Percentiles rank a stretch among this genome's conserved stretches.
Evolutionary conservation across 371 early-diverging fungal genomes (phyloP).

Genomic region (Mucor saturninus): DNA sequence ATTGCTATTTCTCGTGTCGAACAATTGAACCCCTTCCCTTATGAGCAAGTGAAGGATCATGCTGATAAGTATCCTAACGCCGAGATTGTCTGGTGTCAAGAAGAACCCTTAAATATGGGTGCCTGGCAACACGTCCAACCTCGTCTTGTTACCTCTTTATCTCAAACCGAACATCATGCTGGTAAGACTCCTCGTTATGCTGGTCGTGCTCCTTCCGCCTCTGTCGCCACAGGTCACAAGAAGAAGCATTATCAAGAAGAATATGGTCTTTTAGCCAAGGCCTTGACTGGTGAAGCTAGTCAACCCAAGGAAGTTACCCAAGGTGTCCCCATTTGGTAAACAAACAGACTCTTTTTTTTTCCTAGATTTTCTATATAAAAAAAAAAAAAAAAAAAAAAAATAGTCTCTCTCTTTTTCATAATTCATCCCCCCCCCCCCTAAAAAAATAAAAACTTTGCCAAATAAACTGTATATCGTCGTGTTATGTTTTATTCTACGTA

Average conservation of each 20-base stretch:
- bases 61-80: slow-evolving; percentile 91
- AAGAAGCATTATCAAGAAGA: slow-evolving; percentile 96
- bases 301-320: slow-evolving; percentile 69
- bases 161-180: slow-evolving; percentile 71
- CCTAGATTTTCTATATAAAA: neutral
- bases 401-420: neutral
- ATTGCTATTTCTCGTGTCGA: slow-evolving; percentile 95
- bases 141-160: slow-evolving; percentile 83
- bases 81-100: slow-evolving; percentile 93
- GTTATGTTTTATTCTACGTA: neutral
- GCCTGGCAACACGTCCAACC: slow-evolving; percentile 87
- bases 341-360: neutral
- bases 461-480: slow-evolving; percentile 1
- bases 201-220: slow-evolving; percentile 91
- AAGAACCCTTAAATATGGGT: slow-evolving; percentile 95
- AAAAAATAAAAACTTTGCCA: neutral
- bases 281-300: slow-evolving; percentile 76
- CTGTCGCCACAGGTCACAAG: slow-evolving; percentile 97
- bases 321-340: slow-evolving; percentile 75
- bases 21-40: slow-evolving; percentile 96
- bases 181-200: slow-evolving; percentile 81
- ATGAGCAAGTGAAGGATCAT: slow-evolving; percentile 83
- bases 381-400: neutral
- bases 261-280: slow-evolving; percentile 80
- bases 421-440: neutral